Conservation (phyloP, 768 basidiomycete species). For the Brasilioporus rufonigricans region DNA sequence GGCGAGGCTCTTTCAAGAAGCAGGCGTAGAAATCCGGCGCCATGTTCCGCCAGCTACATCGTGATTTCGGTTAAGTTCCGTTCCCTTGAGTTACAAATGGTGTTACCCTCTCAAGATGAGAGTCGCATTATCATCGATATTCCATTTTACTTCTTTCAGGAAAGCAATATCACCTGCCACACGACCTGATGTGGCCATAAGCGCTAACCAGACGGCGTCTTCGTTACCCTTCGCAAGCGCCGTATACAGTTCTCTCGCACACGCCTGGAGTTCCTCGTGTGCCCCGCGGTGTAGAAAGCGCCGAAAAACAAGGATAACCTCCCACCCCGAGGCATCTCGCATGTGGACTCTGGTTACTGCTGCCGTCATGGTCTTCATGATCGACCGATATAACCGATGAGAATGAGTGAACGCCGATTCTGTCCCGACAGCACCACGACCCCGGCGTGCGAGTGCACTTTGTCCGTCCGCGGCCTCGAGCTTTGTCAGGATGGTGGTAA, state of each 20-base stretch:
- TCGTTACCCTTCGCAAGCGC: slow-evolving; percentile 60
- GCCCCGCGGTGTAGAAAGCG: slow-evolving; percentile 67
- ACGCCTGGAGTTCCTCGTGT: slow-evolving; percentile 72
- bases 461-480: slow-evolving; percentile 63
- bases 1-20: slow-evolving; percentile 72
- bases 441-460: slow-evolving; percentile 65
- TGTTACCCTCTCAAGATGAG: slow-evolving; percentile 31
- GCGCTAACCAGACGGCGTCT: slow-evolving; percentile 83
- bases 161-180: slow-evolving; percentile 45
- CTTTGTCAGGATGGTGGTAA: slow-evolving; percentile 55
- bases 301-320: slow-evolving; percentile 71
- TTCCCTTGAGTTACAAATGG: not conserved
- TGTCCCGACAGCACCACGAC: slow-evolving; percentile 49
- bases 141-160: slow-evolving; percentile 58
- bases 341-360: slow-evolving; percentile 65
- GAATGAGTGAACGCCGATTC: slow-evolving; percentile 78
- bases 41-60: slow-evolving; percentile 47
- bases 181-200: slow-evolving; percentile 52
- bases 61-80: slow-evolving; percentile 10
- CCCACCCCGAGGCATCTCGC: slow-evolving; percentile 75
- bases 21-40: slow-evolving; percentile 77
- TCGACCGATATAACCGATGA: slow-evolving; percentile 74
- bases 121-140: slow-evolving; percentile 45
- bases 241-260: slow-evolving; percentile 62
- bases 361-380: slow-evolving; percentile 70